Base-by-base conservation (phyloP, 352 stramenopile species). In the Globisporangium rhizosaccharum region DNA sequence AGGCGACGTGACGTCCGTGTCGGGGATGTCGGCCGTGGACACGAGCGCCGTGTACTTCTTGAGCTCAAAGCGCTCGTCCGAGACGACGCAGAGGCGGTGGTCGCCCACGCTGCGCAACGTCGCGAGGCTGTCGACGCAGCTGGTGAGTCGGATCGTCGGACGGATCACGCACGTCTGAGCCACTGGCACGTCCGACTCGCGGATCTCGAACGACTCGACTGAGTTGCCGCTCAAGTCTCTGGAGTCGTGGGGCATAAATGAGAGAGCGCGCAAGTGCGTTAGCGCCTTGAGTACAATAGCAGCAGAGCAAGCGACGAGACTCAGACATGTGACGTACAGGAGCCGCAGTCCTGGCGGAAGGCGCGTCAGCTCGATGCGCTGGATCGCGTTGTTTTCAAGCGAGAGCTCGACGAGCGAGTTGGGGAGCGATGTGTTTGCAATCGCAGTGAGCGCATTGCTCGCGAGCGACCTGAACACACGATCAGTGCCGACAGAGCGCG, bases 1-100 rank as follows among this genome's bases (percentile, higher is more conserved):
- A 6, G 45, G 30, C 3, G 48, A 37, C n/a, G 23, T 18, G 6
- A 53, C 25, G 2, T n/a, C 23, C 0, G 36, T 61, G n/a, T 59
- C 30, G n/a, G 54, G 20, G 14, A n/a, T 14, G 4, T n/a, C 18
- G 33, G 33, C 33, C 3, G 12, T 28, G 1, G 45, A 28, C 18
- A 26, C 11, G 49, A 33, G 55, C 14, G 4, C 23, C 33, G 6
- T n/a, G 2, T 23, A 26, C 39, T 41, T 56, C 41, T 66, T 66
- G 20, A 62, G 39, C 9, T 50, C 49, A 44, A 66, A 66, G 15
- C 30, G 48, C 9, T 39, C 25, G 15, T 66, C 60, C 9, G 60
- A 57, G 37, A 66, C 53, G 37, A 66, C 55, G 48, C 60, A 66
- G 39, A 66, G 36, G 8, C 20, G 25, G 23, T 66, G 60, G 17